phyloP scores from a whole-genome alignment of 805 yeast genomes.

The Sporopachydermia lactativora region DNA sequence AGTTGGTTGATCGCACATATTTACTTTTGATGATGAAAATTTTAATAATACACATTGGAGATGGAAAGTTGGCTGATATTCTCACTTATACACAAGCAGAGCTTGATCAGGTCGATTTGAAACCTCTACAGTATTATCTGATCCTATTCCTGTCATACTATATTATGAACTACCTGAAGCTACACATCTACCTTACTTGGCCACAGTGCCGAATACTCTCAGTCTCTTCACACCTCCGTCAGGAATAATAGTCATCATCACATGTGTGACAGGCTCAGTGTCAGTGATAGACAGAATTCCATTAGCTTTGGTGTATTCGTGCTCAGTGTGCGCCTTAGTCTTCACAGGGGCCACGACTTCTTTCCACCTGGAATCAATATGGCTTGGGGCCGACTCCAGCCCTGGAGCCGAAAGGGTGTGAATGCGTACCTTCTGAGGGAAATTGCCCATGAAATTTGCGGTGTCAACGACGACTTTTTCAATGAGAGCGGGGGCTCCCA shows the following conservation, averaged over 20 bases:
- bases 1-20: no score
- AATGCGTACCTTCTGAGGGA: slow-evolving; percentile 69
- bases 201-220: slow-evolving; percentile 54
- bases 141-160: neutral
- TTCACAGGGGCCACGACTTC: slow-evolving; percentile 50
- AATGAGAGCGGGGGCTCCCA: slow-evolving; percentile 53
- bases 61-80: no score
- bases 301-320: slow-evolving; percentile 27
- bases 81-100: no score
- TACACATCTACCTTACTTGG: slow-evolving; percentile 5
- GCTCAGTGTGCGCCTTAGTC: slow-evolving; percentile 79
- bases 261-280: slow-evolving; percentile 42
- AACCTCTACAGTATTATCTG: neutral
- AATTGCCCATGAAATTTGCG: slow-evolving; percentile 89
- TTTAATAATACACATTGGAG: no score
- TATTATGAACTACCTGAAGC: neutral
- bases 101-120: neutral
- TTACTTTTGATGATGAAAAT: no score
- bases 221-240: slow-evolving; percentile 95
- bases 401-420: slow-evolving; percentile 36
- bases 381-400: slow-evolving; percentile 24
- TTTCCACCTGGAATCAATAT: slow-evolving; percentile 41
- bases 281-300: slow-evolving; percentile 9
- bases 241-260: slow-evolving; percentile 73
- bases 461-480: slow-evolving; percentile 66